These are phyloP conservation scores for Rhizopogon roseolus DNA, from an alignment of 768 basidiomycete species.

Conservation along the genomic window DNA sequence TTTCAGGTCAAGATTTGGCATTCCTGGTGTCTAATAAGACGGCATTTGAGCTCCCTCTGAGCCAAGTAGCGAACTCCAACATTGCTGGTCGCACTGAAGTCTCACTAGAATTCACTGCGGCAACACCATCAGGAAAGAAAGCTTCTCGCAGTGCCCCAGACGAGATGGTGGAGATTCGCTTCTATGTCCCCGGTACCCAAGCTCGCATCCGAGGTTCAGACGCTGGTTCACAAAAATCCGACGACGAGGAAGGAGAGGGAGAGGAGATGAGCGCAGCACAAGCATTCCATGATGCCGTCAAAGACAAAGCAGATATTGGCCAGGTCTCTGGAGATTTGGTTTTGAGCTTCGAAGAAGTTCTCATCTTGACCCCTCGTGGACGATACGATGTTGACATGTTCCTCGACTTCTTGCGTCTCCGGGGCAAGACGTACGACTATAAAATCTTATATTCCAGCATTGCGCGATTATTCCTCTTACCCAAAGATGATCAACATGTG, in stretches of 20 bases:
- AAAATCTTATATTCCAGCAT: conserved; percentile 91
- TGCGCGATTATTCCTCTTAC: conserved; percentile 84
- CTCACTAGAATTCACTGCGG: conserved; percentile 86
- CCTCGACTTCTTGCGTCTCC: conserved; percentile 85
- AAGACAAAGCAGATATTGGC: conserved; percentile 93
- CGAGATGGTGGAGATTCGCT: conserved; percentile 93
- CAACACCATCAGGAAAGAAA: conserved; percentile 41
- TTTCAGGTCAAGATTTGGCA: conserved; percentile 80
- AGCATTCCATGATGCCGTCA: conserved; percentile 93
- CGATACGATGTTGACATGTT: conserved; percentile 99
- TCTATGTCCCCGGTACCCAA: conserved; percentile 86
- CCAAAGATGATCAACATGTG: conserved; percentile 95
- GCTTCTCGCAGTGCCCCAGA: conserved; percentile 46
- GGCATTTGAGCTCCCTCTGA: conserved; percentile 85
- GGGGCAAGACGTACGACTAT: conserved; percentile 99
- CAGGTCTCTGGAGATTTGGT: conserved; percentile 89
- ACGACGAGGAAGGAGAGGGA: conserved; percentile 59
- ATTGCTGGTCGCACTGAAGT: conserved; percentile 97
- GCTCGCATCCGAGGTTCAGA: conserved; percentile 63
- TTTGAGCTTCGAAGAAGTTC: conserved; percentile 90
- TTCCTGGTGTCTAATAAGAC: conserved; percentile 87
- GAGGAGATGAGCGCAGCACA: conserved; percentile 91
- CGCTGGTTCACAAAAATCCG: conserved; percentile 68
- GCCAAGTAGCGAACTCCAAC: conserved; percentile 91
- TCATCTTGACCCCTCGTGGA: conserved; percentile 93